Evolutionary conservation across 2,329 filamentous ascomycete genomes (phyloP).

Genomic region (Sarocladium brachiariae): DNA sequence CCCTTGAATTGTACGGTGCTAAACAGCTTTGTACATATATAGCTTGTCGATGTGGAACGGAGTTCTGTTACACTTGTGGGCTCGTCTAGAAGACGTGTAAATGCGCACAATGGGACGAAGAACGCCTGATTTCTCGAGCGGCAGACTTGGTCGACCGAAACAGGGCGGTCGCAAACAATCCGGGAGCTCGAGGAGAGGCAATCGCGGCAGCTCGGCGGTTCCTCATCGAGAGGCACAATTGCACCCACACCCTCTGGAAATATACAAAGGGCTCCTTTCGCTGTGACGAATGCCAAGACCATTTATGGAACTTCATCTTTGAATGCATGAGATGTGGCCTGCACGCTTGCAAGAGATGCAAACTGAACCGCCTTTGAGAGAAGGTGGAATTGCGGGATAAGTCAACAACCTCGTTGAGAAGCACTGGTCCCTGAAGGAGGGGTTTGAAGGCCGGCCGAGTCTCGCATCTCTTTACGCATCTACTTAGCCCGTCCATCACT

Average conservation of each 20-base stretch:
- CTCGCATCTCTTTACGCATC: too few relatives aligned
- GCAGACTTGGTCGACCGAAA: background rate
- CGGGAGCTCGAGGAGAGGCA: background rate
- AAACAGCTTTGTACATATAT: too few relatives aligned
- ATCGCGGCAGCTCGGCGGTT: background rate
- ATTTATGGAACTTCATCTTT: background rate
- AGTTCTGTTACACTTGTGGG: slow-evolving; percentile 7
- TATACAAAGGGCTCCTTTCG: background rate
- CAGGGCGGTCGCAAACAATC: background rate
- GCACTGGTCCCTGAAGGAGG: background rate
- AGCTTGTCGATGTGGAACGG: background rate
- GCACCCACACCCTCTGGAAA: background rate
- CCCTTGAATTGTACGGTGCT: too few relatives aligned
- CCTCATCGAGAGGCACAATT: background rate
- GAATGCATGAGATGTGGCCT: background rate
- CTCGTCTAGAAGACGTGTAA: background rate
- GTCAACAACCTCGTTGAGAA: too few relatives aligned
- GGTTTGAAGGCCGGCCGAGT: too few relatives aligned
- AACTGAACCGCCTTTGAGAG: background rate
- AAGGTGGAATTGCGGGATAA: background rate
- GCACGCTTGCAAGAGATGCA: background rate
- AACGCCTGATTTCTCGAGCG: background rate
- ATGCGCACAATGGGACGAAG: slow-evolving; percentile 6
- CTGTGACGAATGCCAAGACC: background rate
- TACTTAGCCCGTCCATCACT: too few relatives aligned